phyloP scores from a whole-genome alignment of 2,329 filamentous ascomycete species.

The Pseudogymnoascus sp. region DNA sequence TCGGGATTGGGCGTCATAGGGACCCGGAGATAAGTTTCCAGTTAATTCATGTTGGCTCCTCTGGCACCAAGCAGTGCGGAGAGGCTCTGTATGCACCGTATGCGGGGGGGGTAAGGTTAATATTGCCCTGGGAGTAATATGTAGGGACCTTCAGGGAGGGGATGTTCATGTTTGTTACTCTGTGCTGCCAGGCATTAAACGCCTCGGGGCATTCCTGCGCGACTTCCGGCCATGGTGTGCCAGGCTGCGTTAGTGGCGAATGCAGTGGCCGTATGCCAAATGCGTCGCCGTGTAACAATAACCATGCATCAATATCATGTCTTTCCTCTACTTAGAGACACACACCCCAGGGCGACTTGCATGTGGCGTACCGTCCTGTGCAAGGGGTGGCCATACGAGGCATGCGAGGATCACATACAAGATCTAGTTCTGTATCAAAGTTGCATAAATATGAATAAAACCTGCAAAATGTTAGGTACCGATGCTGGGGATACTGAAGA shows the following conservation, averaged over 20 bases:
- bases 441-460: neutral
- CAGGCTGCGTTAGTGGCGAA: neutral
- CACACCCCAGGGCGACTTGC: neutral
- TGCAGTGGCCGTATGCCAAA: neutral
- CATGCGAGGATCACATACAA: too few relatives aligned
- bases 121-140: neutral
- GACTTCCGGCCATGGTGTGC: neutral
- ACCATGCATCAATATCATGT: neutral
- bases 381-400: neutral
- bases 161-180: neutral
- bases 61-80: neutral
- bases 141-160: neutral
- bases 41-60: neutral
- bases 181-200: neutral
- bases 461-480: neutral
- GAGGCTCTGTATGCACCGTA: neutral
- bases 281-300: slow-evolving; percentile 8
- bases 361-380: neutral
- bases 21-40: neutral
- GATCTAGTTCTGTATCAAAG: neutral
- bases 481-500: neutral
- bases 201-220: neutral
- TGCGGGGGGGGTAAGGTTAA: neutral
- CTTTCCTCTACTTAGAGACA: neutral
- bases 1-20: neutral